A percentile compares a stretch with the other conserved stretches of the same genome.
Conservation (phyloP, 2,329 filamentous ascomycete genomes). For the Hypoxylon sp. region DNA sequence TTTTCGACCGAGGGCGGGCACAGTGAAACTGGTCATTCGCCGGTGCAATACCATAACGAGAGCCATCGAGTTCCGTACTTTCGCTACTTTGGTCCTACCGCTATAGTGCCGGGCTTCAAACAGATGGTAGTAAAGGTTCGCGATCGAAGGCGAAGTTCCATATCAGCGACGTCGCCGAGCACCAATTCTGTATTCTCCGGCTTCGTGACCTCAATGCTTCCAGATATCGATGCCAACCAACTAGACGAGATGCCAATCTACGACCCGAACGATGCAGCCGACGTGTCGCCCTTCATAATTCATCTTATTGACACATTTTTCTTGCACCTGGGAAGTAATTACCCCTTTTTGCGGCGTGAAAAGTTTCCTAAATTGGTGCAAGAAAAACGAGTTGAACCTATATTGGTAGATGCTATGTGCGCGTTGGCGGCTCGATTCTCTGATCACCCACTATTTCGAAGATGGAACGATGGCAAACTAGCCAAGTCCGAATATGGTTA, state of each 20-base stretch:
- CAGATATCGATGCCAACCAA: slow-evolving; percentile 54
- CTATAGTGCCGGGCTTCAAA: slow-evolving; percentile 90
- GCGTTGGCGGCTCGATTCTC: slow-evolving; percentile 85
- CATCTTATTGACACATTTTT: slow-evolving; percentile 85
- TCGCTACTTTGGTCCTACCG: slow-evolving; percentile 88
- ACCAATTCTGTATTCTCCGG: slow-evolving; percentile 48
- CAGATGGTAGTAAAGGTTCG: slow-evolving; percentile 87
- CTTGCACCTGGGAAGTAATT: slow-evolving; percentile 82
- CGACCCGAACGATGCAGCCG: slow-evolving; percentile 73
- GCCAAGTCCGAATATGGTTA: slow-evolving; percentile 75
- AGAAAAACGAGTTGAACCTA: slow-evolving; percentile 83
- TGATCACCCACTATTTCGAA: slow-evolving; percentile 62
- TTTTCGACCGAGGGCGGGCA: slow-evolving; percentile 53
- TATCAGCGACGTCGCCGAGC: slow-evolving; percentile 61
- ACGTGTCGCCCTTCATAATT: slow-evolving; percentile 78
- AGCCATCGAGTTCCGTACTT: slow-evolving; percentile 83
- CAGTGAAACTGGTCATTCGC: slow-evolving; percentile 54
- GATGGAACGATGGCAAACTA: slow-evolving; percentile 57
- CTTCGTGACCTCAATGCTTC: slow-evolving; percentile 53
- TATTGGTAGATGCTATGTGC: slow-evolving; percentile 87
- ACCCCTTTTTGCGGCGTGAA: slow-evolving; percentile 78
- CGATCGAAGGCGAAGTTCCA: slow-evolving; percentile 69
- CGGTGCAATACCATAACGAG: slow-evolving; percentile 59
- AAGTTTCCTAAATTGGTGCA: slow-evolving; percentile 78
- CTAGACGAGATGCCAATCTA: slow-evolving; percentile 74